These are phyloP conservation scores for Zygosaccharomyces pseudorouxii DNA, from an alignment of 805 yeast genomes.

Conservation along the genomic window DNA sequence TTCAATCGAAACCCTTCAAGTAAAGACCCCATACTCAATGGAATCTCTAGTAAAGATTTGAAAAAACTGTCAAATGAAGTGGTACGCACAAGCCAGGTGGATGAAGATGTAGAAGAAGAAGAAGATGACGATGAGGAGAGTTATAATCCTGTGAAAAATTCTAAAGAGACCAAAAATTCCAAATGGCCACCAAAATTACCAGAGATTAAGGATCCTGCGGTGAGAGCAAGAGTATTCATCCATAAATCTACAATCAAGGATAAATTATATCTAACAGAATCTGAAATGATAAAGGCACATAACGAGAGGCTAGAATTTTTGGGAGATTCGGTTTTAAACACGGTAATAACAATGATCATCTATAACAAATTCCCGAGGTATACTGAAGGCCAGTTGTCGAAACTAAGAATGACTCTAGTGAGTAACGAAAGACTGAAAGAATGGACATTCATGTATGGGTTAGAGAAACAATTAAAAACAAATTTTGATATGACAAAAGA, in stretches of 20 bases:
- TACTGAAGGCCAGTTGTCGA: constrained; percentile 77
- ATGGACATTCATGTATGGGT: constrained; percentile 65
- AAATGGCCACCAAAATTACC: constrained; percentile 70
- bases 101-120: constrained; percentile 29
- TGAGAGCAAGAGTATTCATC: constrained; percentile 68
- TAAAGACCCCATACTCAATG: constrained; percentile 20
- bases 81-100: constrained; percentile 15
- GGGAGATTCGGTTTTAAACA: constrained; percentile 82
- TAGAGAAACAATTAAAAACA: constrained; percentile 52
- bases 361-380: constrained; percentile 62
- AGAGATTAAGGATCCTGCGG: constrained; percentile 50
- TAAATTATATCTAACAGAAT: constrained; percentile 49
- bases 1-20: constrained; percentile 12
- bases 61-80: constrained; percentile 15
- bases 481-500: constrained; percentile 38
- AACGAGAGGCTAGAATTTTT: constrained; percentile 87
- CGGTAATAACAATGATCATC: constrained; percentile 63
- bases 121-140: constrained; percentile 31
- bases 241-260: constrained; percentile 71
- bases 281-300: constrained; percentile 57
- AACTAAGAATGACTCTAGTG: constrained; percentile 63
- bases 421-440: constrained; percentile 66
- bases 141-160: constrained; percentile 20
- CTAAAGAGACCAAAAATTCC: constrained; percentile 10
- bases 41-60: constrained; percentile 18